phyloP scores from a whole-genome alignment of 2,329 filamentous ascomycete genomes.

The Chaetoscypha palmicola region DNA sequence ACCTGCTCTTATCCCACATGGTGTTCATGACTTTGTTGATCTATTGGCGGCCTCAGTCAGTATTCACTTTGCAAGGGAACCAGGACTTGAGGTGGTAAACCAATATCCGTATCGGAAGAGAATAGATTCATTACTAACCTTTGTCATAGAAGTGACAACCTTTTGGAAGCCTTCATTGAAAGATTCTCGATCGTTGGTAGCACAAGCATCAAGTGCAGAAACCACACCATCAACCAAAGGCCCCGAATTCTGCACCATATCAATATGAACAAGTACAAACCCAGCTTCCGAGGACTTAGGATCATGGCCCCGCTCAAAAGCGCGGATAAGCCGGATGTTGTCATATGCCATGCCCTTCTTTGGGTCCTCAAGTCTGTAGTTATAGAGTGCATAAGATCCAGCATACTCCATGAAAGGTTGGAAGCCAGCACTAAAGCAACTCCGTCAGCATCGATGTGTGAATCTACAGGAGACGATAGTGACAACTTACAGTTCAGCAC shows the following conservation, averaged over 20 bases:
- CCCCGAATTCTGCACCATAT: constrained; percentile 87
- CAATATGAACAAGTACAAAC: constrained; percentile 91
- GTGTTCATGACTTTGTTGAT: constrained; percentile 66
- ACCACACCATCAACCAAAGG: constrained; percentile 68
- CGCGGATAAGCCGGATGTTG: constrained; percentile 77
- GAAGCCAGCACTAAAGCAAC: constrained; percentile 59
- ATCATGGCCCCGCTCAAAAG: constrained; percentile 85
- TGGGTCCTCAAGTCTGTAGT: constrained; percentile 56
- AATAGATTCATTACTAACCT: constrained; percentile 71
- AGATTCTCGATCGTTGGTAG: constrained; percentile 40
- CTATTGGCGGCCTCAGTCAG: too few relatives aligned
- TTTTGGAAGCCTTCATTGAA: constrained; percentile 60
- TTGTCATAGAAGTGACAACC: constrained; percentile 56
- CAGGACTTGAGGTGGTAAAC: too few relatives aligned
- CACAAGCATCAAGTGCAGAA: constrained; percentile 54
- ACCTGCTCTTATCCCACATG: constrained; percentile 89
- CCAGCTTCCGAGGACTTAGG: constrained; percentile 84
- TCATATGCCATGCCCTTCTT: constrained; percentile 50
- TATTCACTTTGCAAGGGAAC: too few relatives aligned
- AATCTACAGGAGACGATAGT: background rate
- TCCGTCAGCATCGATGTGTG: background rate
- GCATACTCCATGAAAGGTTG: constrained; percentile 89
- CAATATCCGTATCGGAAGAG: too few relatives aligned
- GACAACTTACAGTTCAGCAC: constrained; percentile 73
- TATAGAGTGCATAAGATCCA: constrained; percentile 61